Evolutionary conservation across 306 rosid species (phyloP).

Genomic region (Prunus kanzakura): DNA sequence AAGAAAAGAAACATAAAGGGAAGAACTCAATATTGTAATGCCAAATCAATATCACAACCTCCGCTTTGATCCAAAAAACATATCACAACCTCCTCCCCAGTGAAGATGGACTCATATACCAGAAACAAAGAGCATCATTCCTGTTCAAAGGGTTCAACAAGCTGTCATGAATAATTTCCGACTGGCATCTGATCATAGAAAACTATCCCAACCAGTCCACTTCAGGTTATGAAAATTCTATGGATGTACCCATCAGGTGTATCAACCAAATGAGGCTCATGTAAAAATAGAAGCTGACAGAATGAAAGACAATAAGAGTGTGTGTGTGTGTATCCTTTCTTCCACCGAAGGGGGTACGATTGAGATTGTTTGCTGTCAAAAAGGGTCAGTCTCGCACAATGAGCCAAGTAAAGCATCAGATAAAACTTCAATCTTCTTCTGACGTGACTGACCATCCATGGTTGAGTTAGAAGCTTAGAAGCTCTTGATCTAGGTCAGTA

Average conservation of each 20-base stretch:
- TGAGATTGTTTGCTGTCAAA: conserved; percentile 12
- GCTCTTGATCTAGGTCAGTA: conserved; percentile 57
- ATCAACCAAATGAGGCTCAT: conserved; percentile 9
- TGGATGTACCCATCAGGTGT: conserved; percentile 22
- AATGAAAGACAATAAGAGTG: conserved; percentile 33
- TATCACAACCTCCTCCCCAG: background rate
- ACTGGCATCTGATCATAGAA: conserved; percentile 2
- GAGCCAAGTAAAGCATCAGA: conserved; percentile 35
- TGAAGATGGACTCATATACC: conserved; percentile 9
- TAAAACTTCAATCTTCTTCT: conserved; percentile 8
- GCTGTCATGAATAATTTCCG: background rate
- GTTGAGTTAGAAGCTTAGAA: conserved; percentile 49
- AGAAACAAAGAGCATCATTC: conserved; percentile 1
- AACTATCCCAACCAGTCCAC: conserved; percentile 26
- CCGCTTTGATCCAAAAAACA: background rate
- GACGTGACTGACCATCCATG: conserved; percentile 31
- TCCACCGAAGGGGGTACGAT: too few species aligned
- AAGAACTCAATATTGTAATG: background rate
- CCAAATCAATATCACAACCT: conserved; percentile 5
- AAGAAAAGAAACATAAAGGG: background rate
- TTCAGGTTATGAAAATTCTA: conserved; percentile 23
- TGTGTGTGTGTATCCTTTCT: too few species aligned
- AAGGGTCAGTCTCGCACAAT: conserved; percentile 23
- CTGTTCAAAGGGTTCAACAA: background rate
- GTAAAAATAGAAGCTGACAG: conserved; percentile 22